These are phyloP conservation scores for Fonsecaea pugnacius DNA, from an alignment of 2,329 filamentous ascomycete species.

Conservation along the genomic window DNA sequence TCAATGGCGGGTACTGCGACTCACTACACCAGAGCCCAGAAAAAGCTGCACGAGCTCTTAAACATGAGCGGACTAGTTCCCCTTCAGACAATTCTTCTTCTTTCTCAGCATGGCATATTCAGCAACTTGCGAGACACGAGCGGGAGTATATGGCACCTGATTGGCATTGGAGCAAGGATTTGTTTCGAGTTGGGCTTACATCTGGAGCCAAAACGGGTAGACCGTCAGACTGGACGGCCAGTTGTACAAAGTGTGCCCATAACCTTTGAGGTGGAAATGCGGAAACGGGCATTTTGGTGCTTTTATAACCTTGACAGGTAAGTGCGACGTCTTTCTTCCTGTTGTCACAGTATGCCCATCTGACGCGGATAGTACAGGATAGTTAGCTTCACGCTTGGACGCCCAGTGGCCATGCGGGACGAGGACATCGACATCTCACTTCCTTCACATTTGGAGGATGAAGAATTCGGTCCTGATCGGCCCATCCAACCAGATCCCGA, in stretches of 20 bases:
- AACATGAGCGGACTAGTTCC: slow-evolving; percentile 44
- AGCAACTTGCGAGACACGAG: slow-evolving; percentile 48
- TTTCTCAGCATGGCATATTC: slow-evolving; percentile 51
- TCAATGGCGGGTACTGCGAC: slow-evolving; percentile 49
- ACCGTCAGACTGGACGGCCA: slow-evolving; percentile 22
- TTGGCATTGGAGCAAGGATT: slow-evolving; percentile 49
- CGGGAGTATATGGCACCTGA: slow-evolving; percentile 52
- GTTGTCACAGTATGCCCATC: background rate
- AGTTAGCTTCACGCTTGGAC: slow-evolving; percentile 19
- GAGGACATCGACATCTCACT: slow-evolving; percentile 18
- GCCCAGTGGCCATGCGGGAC: slow-evolving; percentile 16
- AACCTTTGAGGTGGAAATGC: slow-evolving; percentile 16
- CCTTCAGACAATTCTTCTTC: slow-evolving; percentile 49
- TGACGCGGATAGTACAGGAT: slow-evolving; percentile 5
- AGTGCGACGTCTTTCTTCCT: background rate
- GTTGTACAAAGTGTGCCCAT: background rate
- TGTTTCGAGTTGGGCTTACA: slow-evolving; percentile 52
- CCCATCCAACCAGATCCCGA: background rate
- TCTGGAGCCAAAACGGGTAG: slow-evolving; percentile 45
- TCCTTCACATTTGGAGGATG: slow-evolving; percentile 9
- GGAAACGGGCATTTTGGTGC: slow-evolving; percentile 17
- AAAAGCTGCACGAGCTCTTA: slow-evolving; percentile 45
- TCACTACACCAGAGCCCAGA: slow-evolving; percentile 48
- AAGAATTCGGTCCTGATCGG: slow-evolving; percentile 1
- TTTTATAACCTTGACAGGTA: slow-evolving; percentile 20